These are phyloP conservation scores for Phytophthora cactorum DNA, from an alignment of 352 stramenopile genomes.

Conservation along the genomic window DNA sequence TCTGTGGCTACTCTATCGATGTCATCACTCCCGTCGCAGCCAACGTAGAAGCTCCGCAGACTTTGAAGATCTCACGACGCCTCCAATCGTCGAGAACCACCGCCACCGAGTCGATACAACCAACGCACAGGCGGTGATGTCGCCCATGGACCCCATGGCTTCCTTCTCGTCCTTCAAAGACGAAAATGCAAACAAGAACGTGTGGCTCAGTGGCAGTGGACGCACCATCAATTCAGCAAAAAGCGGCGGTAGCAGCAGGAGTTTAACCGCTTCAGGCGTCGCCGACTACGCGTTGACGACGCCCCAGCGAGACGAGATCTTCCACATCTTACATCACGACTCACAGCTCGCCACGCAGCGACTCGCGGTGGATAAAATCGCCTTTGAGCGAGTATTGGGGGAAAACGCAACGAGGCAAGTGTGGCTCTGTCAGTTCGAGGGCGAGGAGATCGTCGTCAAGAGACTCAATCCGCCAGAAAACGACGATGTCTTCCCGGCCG, in stretches of 20 bases:
- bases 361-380: slow-evolving; percentile 50
- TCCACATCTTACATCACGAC: slow-evolving; percentile 34
- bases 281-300: slow-evolving; percentile 28
- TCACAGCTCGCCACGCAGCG: slow-evolving; percentile 32
- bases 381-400: slow-evolving; percentile 35
- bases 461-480: slow-evolving; percentile 23
- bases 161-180: slow-evolving; percentile 35
- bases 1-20: slow-evolving; percentile 17
- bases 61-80: slow-evolving; percentile 13
- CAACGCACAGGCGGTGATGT: slow-evolving; percentile 11
- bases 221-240: slow-evolving; percentile 28
- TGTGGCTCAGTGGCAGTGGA: slow-evolving; percentile 36
- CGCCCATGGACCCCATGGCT: slow-evolving; percentile 28
- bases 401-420: slow-evolving; percentile 21
- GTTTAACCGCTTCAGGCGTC: slow-evolving; percentile 9
- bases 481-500: slow-evolving; percentile 18
- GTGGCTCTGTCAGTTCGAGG: slow-evolving; percentile 49
- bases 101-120: background rate
- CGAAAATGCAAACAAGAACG: slow-evolving; percentile 18
- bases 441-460: slow-evolving; percentile 49
- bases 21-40: background rate
- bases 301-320: slow-evolving; percentile 34
- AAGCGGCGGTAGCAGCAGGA: slow-evolving; percentile 15
- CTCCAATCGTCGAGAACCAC: slow-evolving; percentile 4
- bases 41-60: slow-evolving; percentile 9